These are phyloP conservation scores for Peronosclerospora sorghi DNA, from an alignment of 352 stramenopile species.

Conservation along the genomic window DNA sequence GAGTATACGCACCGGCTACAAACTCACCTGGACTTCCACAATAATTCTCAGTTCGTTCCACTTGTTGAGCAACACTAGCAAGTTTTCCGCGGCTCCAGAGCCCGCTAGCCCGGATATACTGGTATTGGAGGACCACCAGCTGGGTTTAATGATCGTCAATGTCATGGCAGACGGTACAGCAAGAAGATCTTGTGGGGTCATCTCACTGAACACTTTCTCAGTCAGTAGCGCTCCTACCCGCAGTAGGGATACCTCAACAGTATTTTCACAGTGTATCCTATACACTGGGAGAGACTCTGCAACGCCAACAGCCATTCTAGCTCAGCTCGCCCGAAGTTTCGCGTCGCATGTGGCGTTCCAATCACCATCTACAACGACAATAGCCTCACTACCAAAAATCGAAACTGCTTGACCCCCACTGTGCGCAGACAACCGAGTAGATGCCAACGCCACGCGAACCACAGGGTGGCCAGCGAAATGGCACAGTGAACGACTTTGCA, in stretches of 20 bases:
- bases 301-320: constrained; percentile 39
- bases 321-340: constrained; percentile 72
- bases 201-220: constrained; percentile 73
- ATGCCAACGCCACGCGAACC: constrained; percentile 61
- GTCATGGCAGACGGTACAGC: constrained; percentile 36
- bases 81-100: constrained; percentile 20
- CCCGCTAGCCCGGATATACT: constrained; percentile 16
- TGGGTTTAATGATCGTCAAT: constrained; percentile 47
- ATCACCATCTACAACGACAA: constrained; percentile 74
- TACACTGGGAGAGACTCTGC: constrained; percentile 51
- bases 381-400: constrained; percentile 63
- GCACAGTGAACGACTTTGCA: constrained; percentile 49
- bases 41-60: constrained; percentile 41
- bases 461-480: constrained; percentile 55
- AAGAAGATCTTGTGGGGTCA: constrained; percentile 60
- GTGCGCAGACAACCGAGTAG: constrained; percentile 38
- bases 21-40: constrained; percentile 30
- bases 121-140: constrained; percentile 48
- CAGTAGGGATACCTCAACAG: constrained; percentile 64
- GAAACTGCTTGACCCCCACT: constrained; percentile 36
- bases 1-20: too few relatives aligned
- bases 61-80: constrained; percentile 18
- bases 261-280: constrained; percentile 72
- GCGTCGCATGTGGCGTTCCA: constrained; percentile 73
- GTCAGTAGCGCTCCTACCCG: constrained; percentile 56